Base-by-base conservation (phyloP, 441 rosid species). In the Pelargonium citronellum region DNA sequence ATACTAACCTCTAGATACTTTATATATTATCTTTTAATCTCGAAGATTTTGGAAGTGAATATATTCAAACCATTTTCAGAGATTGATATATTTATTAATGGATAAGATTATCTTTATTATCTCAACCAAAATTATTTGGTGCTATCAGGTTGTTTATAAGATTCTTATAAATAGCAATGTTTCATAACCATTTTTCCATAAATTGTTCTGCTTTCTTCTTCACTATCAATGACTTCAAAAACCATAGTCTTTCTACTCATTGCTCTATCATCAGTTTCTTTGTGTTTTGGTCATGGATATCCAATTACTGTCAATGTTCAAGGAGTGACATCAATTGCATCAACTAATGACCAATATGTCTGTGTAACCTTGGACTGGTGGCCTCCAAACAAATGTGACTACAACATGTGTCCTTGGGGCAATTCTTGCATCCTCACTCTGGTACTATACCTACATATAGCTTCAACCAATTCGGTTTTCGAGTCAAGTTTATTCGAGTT, bases 341-440 rank as follows among this genome's bases (percentile, higher is more conserved):
- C 3, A 17, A 86, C 90, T 0, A 87, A 86, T 67, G 86, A 79
- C 10, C 73, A 76, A 55, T 90, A 84, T 41, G 64, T 87, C 0
- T 88, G 90, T 69, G 91, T 81, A 2, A 87, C 92, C 34, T 49
- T 87, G 7, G 91, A 87, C 58, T 89, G 87, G 90, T 87, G 91
- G 89, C 88, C 92, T 0, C 7, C 6, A 6, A 69, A 78, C 39
- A 89, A 86, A 43, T 85, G 91, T 64, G 77, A 87, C 39, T 87
- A 89, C 53, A 68, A 75, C n/a, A 87, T 79, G 62, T 87, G 63
- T 16, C 27, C 63, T 20, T 20, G 27, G 55, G 55, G n/a, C 55
- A 13, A 49, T 49, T 49, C 55, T 12, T 49, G 55, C 55, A 49
- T 49, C 15, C 55, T 49, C 55, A 10, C 55, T 49, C 55, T 49